These are phyloP conservation scores for Acmispon strigosus DNA, from an alignment of 306 rosid genomes.

Conservation along the genomic window DNA sequence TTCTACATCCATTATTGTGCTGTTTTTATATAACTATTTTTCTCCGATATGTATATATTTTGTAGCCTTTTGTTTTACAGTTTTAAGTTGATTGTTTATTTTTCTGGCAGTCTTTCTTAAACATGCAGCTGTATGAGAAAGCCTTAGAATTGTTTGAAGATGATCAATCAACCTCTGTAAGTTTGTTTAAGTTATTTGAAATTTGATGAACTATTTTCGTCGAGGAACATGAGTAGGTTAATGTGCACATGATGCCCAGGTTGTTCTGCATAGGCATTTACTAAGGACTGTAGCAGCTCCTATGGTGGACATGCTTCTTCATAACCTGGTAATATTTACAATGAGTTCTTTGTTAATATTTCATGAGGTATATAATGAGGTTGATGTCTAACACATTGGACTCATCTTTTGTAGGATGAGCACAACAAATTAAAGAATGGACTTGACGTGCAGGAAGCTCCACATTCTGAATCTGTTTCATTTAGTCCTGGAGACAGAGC, in stretches of 20 bases:
- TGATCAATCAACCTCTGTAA: slow-evolving; percentile 86
- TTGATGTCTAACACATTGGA: slow-evolving; percentile 9
- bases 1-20: background rate
- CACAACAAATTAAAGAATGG: slow-evolving; percentile 87
- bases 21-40: background rate
- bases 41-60: background rate
- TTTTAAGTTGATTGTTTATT: slow-evolving; percentile 19
- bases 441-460: slow-evolving; percentile 56
- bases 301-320: slow-evolving; percentile 66
- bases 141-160: slow-evolving; percentile 94
- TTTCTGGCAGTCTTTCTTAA: slow-evolving; percentile 80
- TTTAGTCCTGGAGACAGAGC: slow-evolving; percentile 68
- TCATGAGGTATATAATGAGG: slow-evolving; percentile 3
- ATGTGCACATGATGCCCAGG: slow-evolving; percentile 45
- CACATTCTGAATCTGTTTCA: slow-evolving; percentile 48
- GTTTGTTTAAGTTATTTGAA: slow-evolving; percentile 26
- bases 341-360: slow-evolving; percentile 1
- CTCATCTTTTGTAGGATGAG: slow-evolving; percentile 51
- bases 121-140: slow-evolving; percentile 88
- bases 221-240: slow-evolving; percentile 23
- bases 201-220: slow-evolving; percentile 8
- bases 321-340: slow-evolving; percentile 50
- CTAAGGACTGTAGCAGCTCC: slow-evolving; percentile 74
- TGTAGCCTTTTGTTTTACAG: background rate
- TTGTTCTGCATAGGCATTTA: slow-evolving; percentile 93